Percentiles rank a stretch among this genome's conserved stretches.
These are phyloP conservation scores for Chernovozyma aurita DNA, from an alignment of 1,139 yeast genomes.

Conservation along the genomic window DNA sequence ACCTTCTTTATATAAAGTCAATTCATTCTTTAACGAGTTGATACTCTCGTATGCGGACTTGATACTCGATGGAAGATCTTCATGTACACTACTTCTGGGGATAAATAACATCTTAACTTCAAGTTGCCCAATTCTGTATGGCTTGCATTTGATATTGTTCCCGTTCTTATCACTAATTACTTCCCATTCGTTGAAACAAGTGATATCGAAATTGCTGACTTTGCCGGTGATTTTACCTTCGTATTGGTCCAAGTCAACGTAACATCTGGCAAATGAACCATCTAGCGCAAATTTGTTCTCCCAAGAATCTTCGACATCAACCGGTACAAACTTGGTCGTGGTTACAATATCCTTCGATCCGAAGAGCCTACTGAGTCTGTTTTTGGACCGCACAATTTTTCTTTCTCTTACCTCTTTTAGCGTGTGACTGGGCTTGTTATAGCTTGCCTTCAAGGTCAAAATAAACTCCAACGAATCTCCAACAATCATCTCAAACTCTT, in stretches of 20 bases:
- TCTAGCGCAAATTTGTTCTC: constrained; percentile 63
- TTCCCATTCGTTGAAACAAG: constrained; percentile 84
- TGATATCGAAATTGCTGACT: constrained; percentile 48
- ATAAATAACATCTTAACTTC: constrained; percentile 72
- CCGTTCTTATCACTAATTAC: constrained; percentile 28
- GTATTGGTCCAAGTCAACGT: constrained; percentile 58
- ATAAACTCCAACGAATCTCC: constrained; percentile 62
- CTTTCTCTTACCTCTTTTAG: constrained; percentile 57
- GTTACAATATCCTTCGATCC: constrained; percentile 47
- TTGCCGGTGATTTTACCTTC: constrained; percentile 53
- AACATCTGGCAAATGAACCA: constrained; percentile 83
- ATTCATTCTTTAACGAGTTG: constrained; percentile 40
- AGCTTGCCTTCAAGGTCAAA: constrained; percentile 68
- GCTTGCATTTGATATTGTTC: constrained; percentile 34
- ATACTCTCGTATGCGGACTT: constrained; percentile 52
- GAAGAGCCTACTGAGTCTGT: constrained; percentile 41
- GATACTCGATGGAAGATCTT: constrained; percentile 63
- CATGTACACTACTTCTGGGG: constrained; percentile 53
- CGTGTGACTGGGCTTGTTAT: constrained; percentile 49
- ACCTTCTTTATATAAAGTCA: constrained; percentile 46
- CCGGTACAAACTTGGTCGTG: constrained; percentile 53
- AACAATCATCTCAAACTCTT: constrained; percentile 82
- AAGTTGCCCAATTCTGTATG: constrained; percentile 63
- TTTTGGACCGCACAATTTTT: constrained; percentile 43
- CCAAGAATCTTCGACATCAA: constrained; percentile 53